Conservation (phyloP, 2,329 filamentous ascomycete genomes). For the Xylariaceae sp. region DNA sequence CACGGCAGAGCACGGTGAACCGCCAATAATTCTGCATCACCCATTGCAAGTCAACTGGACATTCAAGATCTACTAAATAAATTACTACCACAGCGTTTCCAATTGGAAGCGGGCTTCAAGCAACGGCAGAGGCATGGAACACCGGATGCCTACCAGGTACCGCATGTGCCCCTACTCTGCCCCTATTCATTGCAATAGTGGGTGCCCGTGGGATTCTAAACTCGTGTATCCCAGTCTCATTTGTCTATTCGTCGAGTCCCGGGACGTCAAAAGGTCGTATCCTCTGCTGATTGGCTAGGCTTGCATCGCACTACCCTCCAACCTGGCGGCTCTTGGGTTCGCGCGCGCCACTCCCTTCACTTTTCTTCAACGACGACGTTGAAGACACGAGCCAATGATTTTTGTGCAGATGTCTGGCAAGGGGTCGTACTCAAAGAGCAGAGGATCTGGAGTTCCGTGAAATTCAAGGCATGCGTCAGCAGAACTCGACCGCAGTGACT, state of each 20-base stretch:
- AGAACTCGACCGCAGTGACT: no score
- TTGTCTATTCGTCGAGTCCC: slow-evolving; percentile 6
- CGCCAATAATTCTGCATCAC: no score
- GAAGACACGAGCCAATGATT: no score
- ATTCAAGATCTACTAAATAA: neutral
- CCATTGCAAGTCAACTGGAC: neutral
- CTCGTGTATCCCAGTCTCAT: neutral
- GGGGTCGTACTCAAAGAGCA: no score
- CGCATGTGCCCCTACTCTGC: neutral
- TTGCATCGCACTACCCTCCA: neutral
- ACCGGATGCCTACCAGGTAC: neutral
- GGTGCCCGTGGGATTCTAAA: neutral
- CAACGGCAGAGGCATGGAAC: neutral
- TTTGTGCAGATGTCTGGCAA: no score
- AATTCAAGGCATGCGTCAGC: no score
- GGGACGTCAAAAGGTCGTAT: neutral
- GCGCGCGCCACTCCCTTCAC: slow-evolving; percentile 12
- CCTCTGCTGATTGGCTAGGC: neutral
- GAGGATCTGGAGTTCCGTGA: no score
- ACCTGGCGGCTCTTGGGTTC: slow-evolving; percentile 3
- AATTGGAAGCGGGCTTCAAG: neutral
- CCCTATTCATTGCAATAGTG: neutral
- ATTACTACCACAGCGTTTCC: neutral
- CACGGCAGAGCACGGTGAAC: no score
- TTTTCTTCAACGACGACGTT: neutral